Evolutionary conservation across 805 yeast genomes (phyloP), one percentile per base, ranked within the genome.

Genomic region (Diddensiella santjacobensis): DNA sequence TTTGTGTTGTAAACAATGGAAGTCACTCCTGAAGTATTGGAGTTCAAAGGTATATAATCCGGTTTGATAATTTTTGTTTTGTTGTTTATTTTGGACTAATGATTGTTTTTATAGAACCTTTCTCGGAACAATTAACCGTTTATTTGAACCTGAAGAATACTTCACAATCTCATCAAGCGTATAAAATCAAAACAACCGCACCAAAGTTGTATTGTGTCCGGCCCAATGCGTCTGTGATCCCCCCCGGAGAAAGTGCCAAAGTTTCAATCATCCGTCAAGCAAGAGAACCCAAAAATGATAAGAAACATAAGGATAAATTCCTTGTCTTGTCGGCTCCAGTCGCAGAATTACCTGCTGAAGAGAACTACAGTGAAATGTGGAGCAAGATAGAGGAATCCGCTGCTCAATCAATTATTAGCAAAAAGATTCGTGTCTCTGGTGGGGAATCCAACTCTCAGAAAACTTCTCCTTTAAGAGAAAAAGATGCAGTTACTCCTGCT

Each of bases 101-200:
- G 8, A 8, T 8, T 20, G n/a, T 37, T 52, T 19, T n/a, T 6
- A 30, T 35, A 84, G 95, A 90, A 52, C 88, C 95, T 39, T 81
- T 87, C 65, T 78, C 85, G 56, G 75, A 78, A 58, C 81, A 84
- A 57, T 77, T 83, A 38, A 83, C 93, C 15, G 84, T 82, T 63
- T 69, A 73, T 48, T 72, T 82, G 59, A 66, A 70, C 40, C 74
- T 82, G 55, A 54, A 33, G 26, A 84, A 85, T 66, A 83, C 81
- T 58, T 71, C 83, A 36, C 67, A 78, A 13, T 73, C 73, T 47
- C 71, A 80, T 26, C 74, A 82, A 40, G 96, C 96, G 24, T 93
- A 88, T 76, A 93, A 93, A 72, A 97, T 93, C 63, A 93, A 91
- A 72, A 91, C 99, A 40, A 93, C 99, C 4, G 97, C 98, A 6